Conservation (phyloP, 805 yeast species). For the Wickerhamiella kurtzmanii region DNA sequence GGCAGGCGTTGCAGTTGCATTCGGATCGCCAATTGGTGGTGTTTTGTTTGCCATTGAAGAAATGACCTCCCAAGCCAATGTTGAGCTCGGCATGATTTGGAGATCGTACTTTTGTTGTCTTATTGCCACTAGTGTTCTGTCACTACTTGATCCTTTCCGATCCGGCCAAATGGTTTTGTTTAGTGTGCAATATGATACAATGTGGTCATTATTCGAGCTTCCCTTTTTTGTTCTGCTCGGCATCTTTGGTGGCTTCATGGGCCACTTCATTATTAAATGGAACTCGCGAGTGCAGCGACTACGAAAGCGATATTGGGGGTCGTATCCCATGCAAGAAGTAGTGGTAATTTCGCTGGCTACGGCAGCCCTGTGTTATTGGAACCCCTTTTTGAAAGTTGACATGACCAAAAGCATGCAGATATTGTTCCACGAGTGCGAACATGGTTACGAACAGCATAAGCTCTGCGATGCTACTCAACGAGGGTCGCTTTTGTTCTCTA, state of each 20-base stretch:
- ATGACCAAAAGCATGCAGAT: constrained; percentile 95
- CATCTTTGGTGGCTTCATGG: constrained; percentile 82
- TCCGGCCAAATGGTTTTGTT: constrained; percentile 90
- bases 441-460: constrained; percentile 28
- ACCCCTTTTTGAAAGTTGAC: constrained; percentile 65
- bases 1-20: constrained; percentile 98
- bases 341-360: constrained; percentile 52
- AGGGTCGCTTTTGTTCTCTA: constrained; percentile 33
- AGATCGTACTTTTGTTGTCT: constrained; percentile 83
- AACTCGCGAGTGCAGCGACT: constrained; percentile 67
- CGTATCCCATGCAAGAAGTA: constrained; percentile 58
- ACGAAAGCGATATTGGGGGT: constrained; percentile 52
- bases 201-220: constrained; percentile 79
- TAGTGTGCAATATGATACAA: constrained; percentile 73
- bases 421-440: constrained; percentile 70
- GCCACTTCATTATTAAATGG: constrained; percentile 58
- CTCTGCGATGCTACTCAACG: constrained; percentile 21
- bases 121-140: constrained; percentile 69
- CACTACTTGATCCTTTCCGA: constrained; percentile 78
- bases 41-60: constrained; percentile 89
- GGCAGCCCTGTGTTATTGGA: constrained; percentile 67
- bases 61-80: constrained; percentile 44
- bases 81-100: constrained; percentile 73
- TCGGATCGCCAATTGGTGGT: constrained; percentile 90
- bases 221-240: constrained; percentile 67